phyloP scores from a whole-genome alignment of 108 stramenopile species.

The Pelagomonas calceolata region DNA sequence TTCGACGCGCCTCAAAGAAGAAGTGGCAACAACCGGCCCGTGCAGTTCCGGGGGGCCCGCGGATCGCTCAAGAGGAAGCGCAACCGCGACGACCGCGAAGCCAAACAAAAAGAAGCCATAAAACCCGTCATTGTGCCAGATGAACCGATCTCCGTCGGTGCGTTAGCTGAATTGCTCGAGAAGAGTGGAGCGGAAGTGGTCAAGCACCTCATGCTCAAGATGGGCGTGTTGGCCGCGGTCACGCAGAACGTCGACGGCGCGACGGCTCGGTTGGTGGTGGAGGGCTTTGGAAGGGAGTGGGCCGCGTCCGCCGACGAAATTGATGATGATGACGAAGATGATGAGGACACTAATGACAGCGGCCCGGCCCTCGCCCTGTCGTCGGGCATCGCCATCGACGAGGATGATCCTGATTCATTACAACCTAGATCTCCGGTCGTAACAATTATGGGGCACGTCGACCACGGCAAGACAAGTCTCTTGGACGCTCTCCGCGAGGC shows the following conservation, averaged over 20 bases:
- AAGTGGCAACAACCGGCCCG: background rate
- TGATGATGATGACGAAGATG: conserved; percentile 45
- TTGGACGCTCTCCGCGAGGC: conserved; percentile 84
- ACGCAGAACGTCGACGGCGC: conserved; percentile 71
- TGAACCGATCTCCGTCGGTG: conserved; percentile 53
- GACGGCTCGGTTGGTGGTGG: conserved; percentile 67
- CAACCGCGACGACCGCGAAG: background rate
- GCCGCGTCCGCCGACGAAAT: conserved; percentile 61
- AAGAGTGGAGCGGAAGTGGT: conserved; percentile 77
- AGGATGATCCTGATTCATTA: conserved; percentile 61
- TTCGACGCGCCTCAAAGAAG: background rate
- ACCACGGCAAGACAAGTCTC: conserved; percentile 98
- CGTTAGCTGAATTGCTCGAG: conserved; percentile 65
- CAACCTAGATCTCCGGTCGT: conserved; percentile 82
- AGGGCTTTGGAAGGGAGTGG: conserved; percentile 72
- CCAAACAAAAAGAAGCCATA: background rate
- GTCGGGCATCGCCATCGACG: conserved; percentile 51
- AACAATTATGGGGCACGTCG: conserved; percentile 99
- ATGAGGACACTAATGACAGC: conserved; percentile 53
- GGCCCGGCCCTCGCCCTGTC: conserved; percentile 18
- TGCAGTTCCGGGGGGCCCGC: background rate
- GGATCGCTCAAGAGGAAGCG: background rate
- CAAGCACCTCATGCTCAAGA: conserved; percentile 80
- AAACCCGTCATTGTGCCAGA: conserved; percentile 8
- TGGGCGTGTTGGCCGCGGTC: conserved; percentile 83